Conservation (phyloP, 495 filamentous ascomycete genomes). For the Massariosphaeria phaeospora region DNA sequence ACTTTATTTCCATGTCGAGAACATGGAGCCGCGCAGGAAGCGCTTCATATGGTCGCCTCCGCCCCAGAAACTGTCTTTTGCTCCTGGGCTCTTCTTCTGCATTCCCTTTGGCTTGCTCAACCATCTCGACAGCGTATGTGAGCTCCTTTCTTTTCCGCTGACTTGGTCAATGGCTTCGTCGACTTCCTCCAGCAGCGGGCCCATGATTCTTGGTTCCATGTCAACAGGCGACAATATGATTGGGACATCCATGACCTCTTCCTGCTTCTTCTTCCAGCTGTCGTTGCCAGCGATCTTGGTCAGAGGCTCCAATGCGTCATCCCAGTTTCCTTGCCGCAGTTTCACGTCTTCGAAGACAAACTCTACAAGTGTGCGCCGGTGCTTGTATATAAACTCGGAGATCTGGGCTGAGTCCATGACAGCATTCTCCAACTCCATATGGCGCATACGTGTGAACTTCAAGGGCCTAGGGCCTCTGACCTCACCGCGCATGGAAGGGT, state of each 20-base stretch:
- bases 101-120: constrained; percentile 16
- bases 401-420: constrained; percentile 64
- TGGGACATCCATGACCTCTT: constrained; percentile 41
- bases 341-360: constrained; percentile 67
- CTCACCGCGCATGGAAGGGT: constrained; percentile 29
- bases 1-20: constrained; percentile 41
- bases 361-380: constrained; percentile 59
- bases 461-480: constrained; percentile 31
- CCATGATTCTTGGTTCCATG: constrained; percentile 29
- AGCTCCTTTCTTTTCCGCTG: neutral
- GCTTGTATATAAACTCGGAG: constrained; percentile 53
- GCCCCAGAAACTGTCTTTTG: constrained; percentile 40
- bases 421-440: constrained; percentile 62
- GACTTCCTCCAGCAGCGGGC: constrained; percentile 19
- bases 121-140: constrained; percentile 19
- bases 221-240: constrained; percentile 31
- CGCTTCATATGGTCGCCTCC: constrained; percentile 46
- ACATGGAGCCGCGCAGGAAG: constrained; percentile 40
- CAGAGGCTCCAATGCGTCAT: constrained; percentile 66
- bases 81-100: constrained; percentile 26
- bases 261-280: constrained; percentile 48
- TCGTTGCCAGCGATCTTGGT: constrained; percentile 51
- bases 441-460: constrained; percentile 54
- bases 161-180: constrained; percentile 9
- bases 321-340: constrained; percentile 64